These are phyloP conservation scores for Vanilla planifolia DNA, from an alignment of 106 monocot species.

Conservation along the genomic window DNA sequence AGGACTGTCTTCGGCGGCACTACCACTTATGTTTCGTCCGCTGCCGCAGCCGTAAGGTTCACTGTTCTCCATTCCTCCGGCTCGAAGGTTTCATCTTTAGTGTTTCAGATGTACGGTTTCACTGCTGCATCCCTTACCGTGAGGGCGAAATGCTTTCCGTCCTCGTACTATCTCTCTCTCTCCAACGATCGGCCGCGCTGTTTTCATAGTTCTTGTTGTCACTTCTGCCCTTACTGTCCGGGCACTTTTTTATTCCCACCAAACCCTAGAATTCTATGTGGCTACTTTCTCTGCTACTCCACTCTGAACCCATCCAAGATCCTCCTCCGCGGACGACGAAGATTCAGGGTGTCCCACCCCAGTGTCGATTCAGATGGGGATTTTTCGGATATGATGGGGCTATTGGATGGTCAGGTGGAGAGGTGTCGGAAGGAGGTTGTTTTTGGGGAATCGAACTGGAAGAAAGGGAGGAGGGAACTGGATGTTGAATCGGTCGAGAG, in stretches of 20 bases:
- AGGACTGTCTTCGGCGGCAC: background rate
- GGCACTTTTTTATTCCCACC: background rate
- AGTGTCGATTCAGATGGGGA: background rate
- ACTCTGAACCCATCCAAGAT: slow-evolving; percentile 4
- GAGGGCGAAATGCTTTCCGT: slow-evolving; percentile 17
- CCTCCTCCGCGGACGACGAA: background rate
- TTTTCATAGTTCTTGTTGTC: background rate
- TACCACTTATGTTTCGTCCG: background rate
- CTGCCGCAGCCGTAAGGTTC: no score
- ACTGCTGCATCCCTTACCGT: slow-evolving; percentile 12
- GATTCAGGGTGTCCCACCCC: background rate
- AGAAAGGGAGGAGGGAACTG: slow-evolving; percentile 3
- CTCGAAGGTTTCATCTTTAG: background rate
- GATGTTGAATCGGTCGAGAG: background rate
- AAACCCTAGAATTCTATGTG: slow-evolving; percentile 14
- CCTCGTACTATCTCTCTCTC: background rate
- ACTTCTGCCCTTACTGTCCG: background rate
- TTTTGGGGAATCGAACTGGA: background rate
- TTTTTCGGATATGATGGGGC: background rate
- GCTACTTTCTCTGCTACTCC: slow-evolving; percentile 3
- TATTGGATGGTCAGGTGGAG: background rate
- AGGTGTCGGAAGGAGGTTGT: background rate
- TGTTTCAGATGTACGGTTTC: slow-evolving; percentile 9
- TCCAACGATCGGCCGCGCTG: background rate
- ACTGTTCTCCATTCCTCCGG: background rate